phyloP scores from a whole-genome alignment of 2,329 filamentous ascomycete species.

The Claviceps cyperi region DNA sequence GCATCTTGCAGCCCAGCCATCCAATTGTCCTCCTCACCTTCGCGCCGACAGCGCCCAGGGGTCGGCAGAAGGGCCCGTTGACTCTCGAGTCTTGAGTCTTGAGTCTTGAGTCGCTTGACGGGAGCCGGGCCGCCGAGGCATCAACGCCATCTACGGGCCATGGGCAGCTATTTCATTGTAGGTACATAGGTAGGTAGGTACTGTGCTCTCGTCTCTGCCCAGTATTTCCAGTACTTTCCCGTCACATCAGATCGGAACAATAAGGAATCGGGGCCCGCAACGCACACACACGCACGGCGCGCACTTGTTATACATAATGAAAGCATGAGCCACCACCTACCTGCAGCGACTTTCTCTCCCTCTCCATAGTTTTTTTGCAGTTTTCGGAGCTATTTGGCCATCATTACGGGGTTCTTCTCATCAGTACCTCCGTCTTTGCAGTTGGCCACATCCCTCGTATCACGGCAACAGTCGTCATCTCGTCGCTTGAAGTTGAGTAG shows the following conservation, averaged over 20 bases:
- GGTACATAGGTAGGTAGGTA: neutral
- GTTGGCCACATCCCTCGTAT: slow-evolving; percentile 8
- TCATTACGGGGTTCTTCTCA: slow-evolving; percentile 17
- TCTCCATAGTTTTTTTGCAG: slow-evolving; percentile 24
- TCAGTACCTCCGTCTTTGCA: slow-evolving; percentile 1
- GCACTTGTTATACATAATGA: slow-evolving; percentile 29
- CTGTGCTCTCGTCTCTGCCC: neutral
- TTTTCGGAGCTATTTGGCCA: slow-evolving; percentile 20
- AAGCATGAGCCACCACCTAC: slow-evolving; percentile 28
- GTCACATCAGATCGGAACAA: neutral
- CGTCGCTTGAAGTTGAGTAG: neutral
- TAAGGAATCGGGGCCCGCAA: no score
- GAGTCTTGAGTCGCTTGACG: neutral
- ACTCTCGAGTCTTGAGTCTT: neutral
- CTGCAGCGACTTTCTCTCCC: slow-evolving; percentile 12
- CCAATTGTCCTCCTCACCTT: slow-evolving; percentile 9
- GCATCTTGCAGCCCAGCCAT: slow-evolving; percentile 8
- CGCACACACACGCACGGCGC: no score
- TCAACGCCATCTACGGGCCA: neutral
- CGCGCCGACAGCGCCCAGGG: slow-evolving; percentile 6
- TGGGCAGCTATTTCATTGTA: neutral
- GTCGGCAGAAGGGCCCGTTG: neutral
- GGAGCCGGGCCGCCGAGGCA: neutral
- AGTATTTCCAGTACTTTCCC: neutral
- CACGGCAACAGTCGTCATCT: slow-evolving; percentile 10